These are phyloP conservation scores for Nothophaeocryptopus gaeumannii DNA, from an alignment of 2,329 filamentous ascomycete species.

Conservation along the genomic window DNA sequence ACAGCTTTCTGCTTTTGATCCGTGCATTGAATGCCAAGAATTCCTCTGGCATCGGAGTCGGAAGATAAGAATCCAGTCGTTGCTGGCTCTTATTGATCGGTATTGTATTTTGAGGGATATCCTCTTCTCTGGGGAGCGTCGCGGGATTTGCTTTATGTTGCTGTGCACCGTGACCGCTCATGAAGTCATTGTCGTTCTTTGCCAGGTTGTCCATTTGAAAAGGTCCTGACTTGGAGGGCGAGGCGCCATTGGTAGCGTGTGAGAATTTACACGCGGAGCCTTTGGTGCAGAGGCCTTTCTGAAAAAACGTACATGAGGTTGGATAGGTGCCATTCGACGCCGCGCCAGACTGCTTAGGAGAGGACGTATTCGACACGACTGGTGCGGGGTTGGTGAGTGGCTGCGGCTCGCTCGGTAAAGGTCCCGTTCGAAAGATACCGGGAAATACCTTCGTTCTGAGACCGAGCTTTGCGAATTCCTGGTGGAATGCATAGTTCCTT, in stretches of 20 bases:
- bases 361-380: not conserved
- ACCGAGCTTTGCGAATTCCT: slow-evolving; percentile 53
- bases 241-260: slow-evolving; percentile 22
- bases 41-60: slow-evolving; percentile 38
- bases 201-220: slow-evolving; percentile 13
- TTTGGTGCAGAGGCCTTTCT: slow-evolving; percentile 33
- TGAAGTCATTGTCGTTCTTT: slow-evolving; percentile 23
- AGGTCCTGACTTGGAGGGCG: slow-evolving; percentile 8
- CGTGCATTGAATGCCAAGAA: slow-evolving; percentile 42
- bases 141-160: not conserved
- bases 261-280: slow-evolving; percentile 29
- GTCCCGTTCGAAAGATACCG: slow-evolving; percentile 50
- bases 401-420: slow-evolving; percentile 24
- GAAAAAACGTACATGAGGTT: slow-evolving; percentile 26
- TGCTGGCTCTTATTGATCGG: slow-evolving; percentile 48
- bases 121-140: slow-evolving; percentile 24
- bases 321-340: not conserved
- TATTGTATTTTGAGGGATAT: slow-evolving; percentile 34
- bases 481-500: slow-evolving; percentile 50
- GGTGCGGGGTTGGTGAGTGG: not conserved
- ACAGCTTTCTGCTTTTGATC: slow-evolving; percentile 44
- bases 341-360: not conserved
- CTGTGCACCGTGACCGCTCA: slow-evolving; percentile 7
- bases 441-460: slow-evolving; percentile 53
- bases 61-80: slow-evolving; percentile 47